phyloP scores from a whole-genome alignment of 768 basidiomycete genomes.

The Boletus sp. region DNA sequence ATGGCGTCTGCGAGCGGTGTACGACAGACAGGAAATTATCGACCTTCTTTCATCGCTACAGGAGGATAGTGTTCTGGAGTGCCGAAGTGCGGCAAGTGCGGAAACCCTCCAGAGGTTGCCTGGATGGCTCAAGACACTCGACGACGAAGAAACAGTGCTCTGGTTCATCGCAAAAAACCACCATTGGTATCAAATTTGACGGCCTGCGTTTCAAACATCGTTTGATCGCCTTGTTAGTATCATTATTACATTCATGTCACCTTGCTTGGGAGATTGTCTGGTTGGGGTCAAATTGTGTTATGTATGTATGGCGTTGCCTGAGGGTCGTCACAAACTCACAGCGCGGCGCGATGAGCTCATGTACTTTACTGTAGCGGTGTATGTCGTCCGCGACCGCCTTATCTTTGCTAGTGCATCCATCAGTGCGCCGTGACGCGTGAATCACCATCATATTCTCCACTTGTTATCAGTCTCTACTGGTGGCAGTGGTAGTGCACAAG shows the following conservation, averaged over 20 bases:
- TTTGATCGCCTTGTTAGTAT: slow-evolving; percentile 8
- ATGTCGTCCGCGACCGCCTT: too few species aligned
- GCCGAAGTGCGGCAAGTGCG: slow-evolving; percentile 9
- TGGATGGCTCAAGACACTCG: slow-evolving; percentile 36
- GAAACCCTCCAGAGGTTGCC: slow-evolving; percentile 12
- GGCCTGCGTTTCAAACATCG: not conserved
- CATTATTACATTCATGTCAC: slow-evolving; percentile 13
- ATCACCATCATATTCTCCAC: too few species aligned
- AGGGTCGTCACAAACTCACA: too few species aligned
- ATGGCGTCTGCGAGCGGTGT: slow-evolving; percentile 68
- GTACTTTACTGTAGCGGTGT: too few species aligned
- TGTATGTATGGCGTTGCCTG: too few species aligned
- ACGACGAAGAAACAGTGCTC: slow-evolving; percentile 49
- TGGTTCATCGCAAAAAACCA: slow-evolving; percentile 56
- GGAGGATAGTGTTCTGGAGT: slow-evolving; percentile 48
- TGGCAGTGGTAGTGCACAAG: too few species aligned
- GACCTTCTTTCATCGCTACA: slow-evolving; percentile 57
- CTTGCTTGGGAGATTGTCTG: not conserved
- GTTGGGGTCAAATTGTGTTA: too few species aligned
- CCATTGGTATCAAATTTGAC: slow-evolving; percentile 64
- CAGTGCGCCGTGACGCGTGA: too few species aligned
- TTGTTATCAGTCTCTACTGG: too few species aligned
- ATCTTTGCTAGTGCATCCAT: too few species aligned
- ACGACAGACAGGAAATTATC: slow-evolving; percentile 70
- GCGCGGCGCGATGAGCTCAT: too few species aligned